Evolutionary conservation across 2,329 filamentous ascomycete species (phyloP), one percentile per base, ranked within the genome.

Genomic region (Neoscytalidium dimidiatum): DNA sequence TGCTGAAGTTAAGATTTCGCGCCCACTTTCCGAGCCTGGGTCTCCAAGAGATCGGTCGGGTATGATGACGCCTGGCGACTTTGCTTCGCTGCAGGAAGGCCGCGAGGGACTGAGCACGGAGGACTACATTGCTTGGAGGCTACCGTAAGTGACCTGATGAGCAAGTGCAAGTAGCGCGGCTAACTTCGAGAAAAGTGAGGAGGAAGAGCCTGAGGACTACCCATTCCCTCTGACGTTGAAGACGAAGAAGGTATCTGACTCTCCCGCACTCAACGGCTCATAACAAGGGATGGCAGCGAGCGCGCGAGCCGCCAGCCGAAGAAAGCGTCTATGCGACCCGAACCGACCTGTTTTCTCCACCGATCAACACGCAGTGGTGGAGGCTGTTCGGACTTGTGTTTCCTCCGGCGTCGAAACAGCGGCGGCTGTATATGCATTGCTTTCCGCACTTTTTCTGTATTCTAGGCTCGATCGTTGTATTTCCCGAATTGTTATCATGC

Each of bases 41-140:
- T 97, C 93, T 19, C 95, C 95, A 9, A 86, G 94, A 67, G 94
- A 97, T 75, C 87, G 93, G 35, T 90, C 90, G 48, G 95, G 95
- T 62, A 97, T 97, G 93, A 98, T 99, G 95, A 99, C 95, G 0
- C 95, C 95, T 7, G 95, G 95, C 52, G 95, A 99, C 78, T 98
- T 98, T 84, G 95, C 93, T 29, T 97, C 92, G 71, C 83, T 99
- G 64, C 95, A 98, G 79, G 95, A 99, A 79, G 92, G 93, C 49
- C 90, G 90, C 48, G 95, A 99, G 78, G 94, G 94, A 0, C 81
- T 99, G 71, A 95, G 86, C 81, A 98, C 95, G 0, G 95, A 99
- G 80, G 95, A 99, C 75, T 98, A 99, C 78, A 92, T 98, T 73
- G 91, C 94, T 33, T 99, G 95, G 95, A 97, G 96, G 81, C 83